Base-by-base conservation (phyloP, 2,329 filamentous ascomycete species). In the Ophiostoma perfectum region DNA sequence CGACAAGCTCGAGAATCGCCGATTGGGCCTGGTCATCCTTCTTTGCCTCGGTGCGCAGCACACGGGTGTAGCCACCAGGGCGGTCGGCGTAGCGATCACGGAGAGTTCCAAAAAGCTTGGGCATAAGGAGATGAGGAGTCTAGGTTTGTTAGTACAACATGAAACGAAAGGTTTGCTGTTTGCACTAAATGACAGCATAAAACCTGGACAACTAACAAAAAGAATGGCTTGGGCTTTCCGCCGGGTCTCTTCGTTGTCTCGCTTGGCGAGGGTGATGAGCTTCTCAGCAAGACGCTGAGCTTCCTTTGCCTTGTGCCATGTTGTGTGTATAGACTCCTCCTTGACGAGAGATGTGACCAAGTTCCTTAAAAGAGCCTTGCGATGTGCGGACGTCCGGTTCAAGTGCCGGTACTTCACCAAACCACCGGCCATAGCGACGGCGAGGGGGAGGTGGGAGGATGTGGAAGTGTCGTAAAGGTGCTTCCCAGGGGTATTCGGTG, bases 301-400 rank as follows among this genome's bases (percentile, higher is more conserved):
- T 82, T 99, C 95, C 81, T 98, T 99, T 64, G 95, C 95, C 81
- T 98, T 98, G 78, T 90, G 89, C 85, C 91, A 97, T 80, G 95
- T 97, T 66, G 95, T 99, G 72, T 90, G 88, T 81, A 99, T 96
- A 72, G 92, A 88, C 82, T 99, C 95, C 79, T 96, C 88, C 79
- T 91, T 86, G 81, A 99, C 90, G 73, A 99, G 90, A 67, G 94
- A 95, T 73, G 94, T 97, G 78, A 98, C 93, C 71, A 99, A 84
- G 80, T 98, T 97, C 76, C 95, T 92, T 73, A 99, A 88, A 74
- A 99, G 87, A 67, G 95, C 94, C 81, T 94, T 88, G 77, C 95
- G 88, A 78, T 97, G 95, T 68, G 94, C 83, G 66, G 93, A 97
- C 73, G 87, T 85, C 74, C 95, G 93, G 80, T 88, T 89, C 71